phyloP scores from a whole-genome alignment of 371 early-diverging fungal species.

The Lichtheimia ornata region DNA sequence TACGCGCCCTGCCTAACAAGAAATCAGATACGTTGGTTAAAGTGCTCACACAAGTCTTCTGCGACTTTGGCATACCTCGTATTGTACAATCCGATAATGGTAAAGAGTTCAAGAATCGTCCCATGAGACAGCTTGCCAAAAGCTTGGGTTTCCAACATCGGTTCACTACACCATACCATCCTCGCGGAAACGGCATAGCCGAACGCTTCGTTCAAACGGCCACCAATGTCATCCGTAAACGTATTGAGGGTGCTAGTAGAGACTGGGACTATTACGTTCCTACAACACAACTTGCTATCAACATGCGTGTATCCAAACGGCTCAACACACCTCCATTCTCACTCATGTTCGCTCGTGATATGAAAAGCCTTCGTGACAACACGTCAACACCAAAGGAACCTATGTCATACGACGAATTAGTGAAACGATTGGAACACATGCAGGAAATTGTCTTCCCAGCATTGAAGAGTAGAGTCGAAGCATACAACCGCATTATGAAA shows the following conservation, averaged over 20 bases:
- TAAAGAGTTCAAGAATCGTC: background rate
- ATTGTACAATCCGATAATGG: background rate
- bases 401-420: background rate
- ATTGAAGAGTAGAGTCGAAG: conserved; percentile 1
- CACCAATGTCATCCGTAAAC: background rate
- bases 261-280: conserved; percentile 12
- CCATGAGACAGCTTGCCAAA: background rate
- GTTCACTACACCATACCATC: background rate
- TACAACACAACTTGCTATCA: conserved; percentile 2
- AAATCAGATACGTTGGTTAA: background rate
- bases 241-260: background rate
- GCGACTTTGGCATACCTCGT: background rate
- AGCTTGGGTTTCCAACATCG: background rate
- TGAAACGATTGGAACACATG: conserved; percentile 8
- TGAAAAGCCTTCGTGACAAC: conserved; percentile 11
- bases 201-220: conserved; percentile 4
- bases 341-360: conserved; percentile 19
- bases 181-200: background rate
- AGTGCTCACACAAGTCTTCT: background rate
- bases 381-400: conserved; percentile 1
- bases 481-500: background rate
- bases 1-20: background rate
- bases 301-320: conserved; percentile 2
- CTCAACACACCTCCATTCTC: conserved; percentile 11
- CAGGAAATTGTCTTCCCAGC: conserved; percentile 14